Base-by-base conservation (phyloP, 257 asterid genomes). In the Solanum megistacrolobum region DNA sequence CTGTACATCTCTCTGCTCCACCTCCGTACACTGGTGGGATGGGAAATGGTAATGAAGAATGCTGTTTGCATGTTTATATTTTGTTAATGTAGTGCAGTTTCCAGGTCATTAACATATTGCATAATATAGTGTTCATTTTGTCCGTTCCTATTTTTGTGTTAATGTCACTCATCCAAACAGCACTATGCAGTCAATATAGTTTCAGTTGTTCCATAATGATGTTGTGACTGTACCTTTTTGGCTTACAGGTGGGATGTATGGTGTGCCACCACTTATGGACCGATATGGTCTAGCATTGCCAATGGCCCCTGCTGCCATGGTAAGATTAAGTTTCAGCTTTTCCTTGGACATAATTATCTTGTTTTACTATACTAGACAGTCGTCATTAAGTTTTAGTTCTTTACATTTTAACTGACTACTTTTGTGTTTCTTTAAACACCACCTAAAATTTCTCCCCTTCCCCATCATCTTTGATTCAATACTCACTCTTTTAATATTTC, bases 231-330 rank as follows among this genome's bases (percentile, higher is more conserved):
- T 43, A n/a, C 36, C 3, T 25, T 48, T 27, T 75, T 83, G 52
- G 82, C 34, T 83, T 93, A 69, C 91, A 96, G 98, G 97, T 90
- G 96, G 96, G 84, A 90, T 95, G 88, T 96, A 95, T 90, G 96
- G 97, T 87, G 91, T 95, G 89, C 98, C 98, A 25, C 96, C 98
- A 25, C 73, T 95, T 89, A 87, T 96, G 93, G 98, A 95, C 88
- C 92, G 94, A 86, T 96, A 95, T 86, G 96, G 97, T 76, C 82
- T 93, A 62, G 88, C 91, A 65, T 90, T 94, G 89, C 98, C 98
- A 27, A 90, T 96, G 93, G 92, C 94, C 88, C 93, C 96, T 87
- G 87, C 92, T 46, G 87, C 93, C 85, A 87, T 95, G 97, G 99
- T 94, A 91, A 88, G 91, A 39, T 31, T 82, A 29, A 29, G 29